Percentiles rank a stretch among this genome's conserved stretches.
phyloP scores from a whole-genome alignment of 352 stramenopile species.

The Phytophthora gonapodyides region DNA sequence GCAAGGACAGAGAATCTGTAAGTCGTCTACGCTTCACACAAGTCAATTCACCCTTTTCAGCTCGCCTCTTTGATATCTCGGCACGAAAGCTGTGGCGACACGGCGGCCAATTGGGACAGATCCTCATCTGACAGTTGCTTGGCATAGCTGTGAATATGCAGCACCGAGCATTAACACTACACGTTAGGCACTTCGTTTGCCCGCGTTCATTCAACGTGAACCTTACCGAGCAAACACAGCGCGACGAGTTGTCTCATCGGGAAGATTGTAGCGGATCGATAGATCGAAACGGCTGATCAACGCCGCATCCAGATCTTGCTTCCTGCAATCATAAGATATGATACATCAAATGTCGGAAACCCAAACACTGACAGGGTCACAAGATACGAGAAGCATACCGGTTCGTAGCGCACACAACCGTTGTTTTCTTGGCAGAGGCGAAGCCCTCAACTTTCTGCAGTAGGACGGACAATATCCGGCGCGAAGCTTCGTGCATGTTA shows the following conservation, averaged over 20 bases:
- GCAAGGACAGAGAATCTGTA: background rate
- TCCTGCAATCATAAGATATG: slow-evolving; percentile 47
- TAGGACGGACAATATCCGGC: slow-evolving; percentile 91
- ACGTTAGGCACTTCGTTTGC: background rate
- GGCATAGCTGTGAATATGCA: slow-evolving; percentile 62
- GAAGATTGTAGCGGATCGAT: slow-evolving; percentile 92
- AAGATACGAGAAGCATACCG: slow-evolving; percentile 38
- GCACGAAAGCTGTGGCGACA: slow-evolving; percentile 89
- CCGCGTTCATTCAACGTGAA: background rate
- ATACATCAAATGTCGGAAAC: background rate
- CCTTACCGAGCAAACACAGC: slow-evolving; percentile 88
- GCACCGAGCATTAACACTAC: slow-evolving; percentile 6
- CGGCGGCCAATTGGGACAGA: slow-evolving; percentile 70
- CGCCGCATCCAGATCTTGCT: slow-evolving; percentile 92
- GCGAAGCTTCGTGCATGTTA: slow-evolving; percentile 93
- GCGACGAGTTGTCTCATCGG: slow-evolving; percentile 77
- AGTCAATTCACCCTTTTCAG: background rate
- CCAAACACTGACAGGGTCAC: background rate
- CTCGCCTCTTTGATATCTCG: slow-evolving; percentile 94
- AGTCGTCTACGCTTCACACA: slow-evolving; percentile 1
- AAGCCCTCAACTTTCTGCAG: slow-evolving; percentile 94
- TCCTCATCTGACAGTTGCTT: slow-evolving; percentile 88
- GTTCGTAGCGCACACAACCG: slow-evolving; percentile 93
- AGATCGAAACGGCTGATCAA: slow-evolving; percentile 94
- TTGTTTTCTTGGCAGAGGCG: slow-evolving; percentile 92